Evolutionary conservation across 768 basidiomycete genomes (phyloP), one percentile per base, ranked within the genome.

Genomic region (Hortiboletus campestris): DNA sequence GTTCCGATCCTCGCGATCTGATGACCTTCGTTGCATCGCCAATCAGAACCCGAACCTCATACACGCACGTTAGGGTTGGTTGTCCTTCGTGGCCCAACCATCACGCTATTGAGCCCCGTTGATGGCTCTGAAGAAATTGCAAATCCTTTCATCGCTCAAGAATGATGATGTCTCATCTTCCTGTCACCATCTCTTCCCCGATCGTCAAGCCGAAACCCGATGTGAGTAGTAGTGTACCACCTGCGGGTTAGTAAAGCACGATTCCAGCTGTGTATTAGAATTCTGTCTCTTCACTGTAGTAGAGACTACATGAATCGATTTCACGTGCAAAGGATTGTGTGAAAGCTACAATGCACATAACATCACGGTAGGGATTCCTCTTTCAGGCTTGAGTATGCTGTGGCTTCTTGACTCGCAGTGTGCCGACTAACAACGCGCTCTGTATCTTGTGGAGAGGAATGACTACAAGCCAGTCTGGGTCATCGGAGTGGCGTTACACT

Each of bases 51-150:
- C 22, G 80, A 88, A 61, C 81, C 79, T 17, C 80, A 80, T 46
- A 83, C 76, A 46, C 85, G 89, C 51, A 65, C 76, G 8, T 78
- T 98, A 5, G 96, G 96, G 14, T 76, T 98, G 12, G 90, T 86
- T 5, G 96, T 98, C 39, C 83, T 97, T 20, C 82, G 96, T 43
- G 96, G 96, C 12, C 95, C 96, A 1, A 96, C 95, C 55, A 88
- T 98, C 67, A 95, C 93, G 0, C 81, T 98, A 8, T 79, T 98
- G 56, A 94, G 91, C 67, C 96, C 96, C 3, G 89, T 94, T 13
- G 96, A 98, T 62, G 96, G 96, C 53, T 94, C 85, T 53, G 94
- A 95, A 71, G 93, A 95, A 71, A 95, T 96, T 52, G 85, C 88
- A 14, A 95, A 96, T 71, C 93, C 93, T 3, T 96, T 96, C 76